Percentiles rank a stretch among this genome's conserved stretches.
Evolutionary conservation across 1,284 basidiomycete genomes (phyloP).

Genomic region (Pseudozyma flocculosa): DNA sequence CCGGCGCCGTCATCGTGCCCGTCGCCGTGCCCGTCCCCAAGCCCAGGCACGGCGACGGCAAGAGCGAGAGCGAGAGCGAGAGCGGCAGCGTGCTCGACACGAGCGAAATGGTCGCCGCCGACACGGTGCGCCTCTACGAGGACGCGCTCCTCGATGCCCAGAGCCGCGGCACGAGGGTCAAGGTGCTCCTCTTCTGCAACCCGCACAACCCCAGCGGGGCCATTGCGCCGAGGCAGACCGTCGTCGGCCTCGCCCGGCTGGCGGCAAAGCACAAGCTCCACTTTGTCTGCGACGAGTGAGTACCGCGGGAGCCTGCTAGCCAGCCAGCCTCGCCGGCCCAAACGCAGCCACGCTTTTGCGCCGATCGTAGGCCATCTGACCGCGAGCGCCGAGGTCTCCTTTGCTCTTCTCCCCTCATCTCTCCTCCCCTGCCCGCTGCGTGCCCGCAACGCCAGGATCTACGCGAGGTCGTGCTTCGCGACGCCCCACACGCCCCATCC

Average conservation of each 20-base stretch:
- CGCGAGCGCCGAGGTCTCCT: no score
- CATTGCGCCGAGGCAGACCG: constrained; percentile 35
- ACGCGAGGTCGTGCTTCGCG: constrained; percentile 35
- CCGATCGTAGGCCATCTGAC: no score
- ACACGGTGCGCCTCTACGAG: constrained; percentile 31
- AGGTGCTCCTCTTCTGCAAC: constrained; percentile 41
- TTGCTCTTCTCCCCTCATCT: neutral
- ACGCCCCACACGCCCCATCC: constrained; percentile 13
- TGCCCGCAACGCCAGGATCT: constrained; percentile 37
- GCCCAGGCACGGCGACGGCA: neutral
- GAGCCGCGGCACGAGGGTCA: constrained; percentile 15
- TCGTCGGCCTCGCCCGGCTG: constrained; percentile 32
- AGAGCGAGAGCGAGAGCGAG: neutral
- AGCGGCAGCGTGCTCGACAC: constrained; percentile 3
- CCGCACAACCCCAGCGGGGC: constrained; percentile 47
- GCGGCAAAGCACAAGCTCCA: constrained; percentile 41
- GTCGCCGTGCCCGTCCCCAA: constrained; percentile 18
- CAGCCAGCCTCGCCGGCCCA: neutral
- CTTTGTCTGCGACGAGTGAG: constrained; percentile 42
- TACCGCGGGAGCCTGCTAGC: neutral
- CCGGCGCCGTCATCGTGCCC: constrained; percentile 19
- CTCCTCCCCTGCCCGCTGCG: no score
- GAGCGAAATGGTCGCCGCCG: constrained; percentile 7
- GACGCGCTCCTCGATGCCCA: constrained; percentile 16
- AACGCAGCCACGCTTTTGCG: no score